Conservation (phyloP, 352 stramenopile species). For the Phytophthora pseudosyringae region DNA sequence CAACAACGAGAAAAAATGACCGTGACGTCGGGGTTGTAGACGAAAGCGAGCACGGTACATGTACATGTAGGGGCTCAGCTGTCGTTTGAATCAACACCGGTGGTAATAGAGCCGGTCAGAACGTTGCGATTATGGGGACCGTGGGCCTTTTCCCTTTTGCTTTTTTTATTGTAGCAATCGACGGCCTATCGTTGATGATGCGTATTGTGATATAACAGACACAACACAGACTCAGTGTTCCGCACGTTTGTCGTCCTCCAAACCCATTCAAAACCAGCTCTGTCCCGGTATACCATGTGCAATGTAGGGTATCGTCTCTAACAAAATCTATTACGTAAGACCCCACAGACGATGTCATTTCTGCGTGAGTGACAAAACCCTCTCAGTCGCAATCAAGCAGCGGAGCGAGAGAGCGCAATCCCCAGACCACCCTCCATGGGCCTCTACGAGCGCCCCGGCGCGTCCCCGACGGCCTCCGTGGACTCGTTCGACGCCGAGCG, state of each 20-base stretch:
- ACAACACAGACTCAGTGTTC: background rate
- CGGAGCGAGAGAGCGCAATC: conserved; percentile 5
- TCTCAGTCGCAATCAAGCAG: conserved; percentile 23
- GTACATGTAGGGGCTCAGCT: conserved; percentile 1
- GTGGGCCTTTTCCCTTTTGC: background rate
- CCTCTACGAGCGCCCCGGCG: conserved; percentile 8
- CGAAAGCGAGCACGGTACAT: background rate
- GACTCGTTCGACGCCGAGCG: background rate
- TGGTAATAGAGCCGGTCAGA: conserved; percentile 18
- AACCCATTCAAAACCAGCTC: background rate
- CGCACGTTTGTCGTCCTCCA: background rate
- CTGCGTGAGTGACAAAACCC: background rate
- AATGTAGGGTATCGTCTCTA: background rate
- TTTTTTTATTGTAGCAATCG: conserved; percentile 4
- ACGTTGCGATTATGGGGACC: background rate
- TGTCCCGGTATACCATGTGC: background rate
- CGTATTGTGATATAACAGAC: background rate
- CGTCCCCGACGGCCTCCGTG: background rate
- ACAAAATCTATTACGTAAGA: conserved; percentile 1
- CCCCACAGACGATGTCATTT: background rate
- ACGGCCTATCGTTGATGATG: conserved; percentile 9
- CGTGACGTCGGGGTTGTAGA: conserved; percentile 4
- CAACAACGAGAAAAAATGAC: background rate
- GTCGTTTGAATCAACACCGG: background rate
- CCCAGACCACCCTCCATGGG: background rate